These are phyloP conservation scores for Sherardia arvensis DNA, from an alignment of 257 asterid species.

Conservation along the genomic window DNA sequence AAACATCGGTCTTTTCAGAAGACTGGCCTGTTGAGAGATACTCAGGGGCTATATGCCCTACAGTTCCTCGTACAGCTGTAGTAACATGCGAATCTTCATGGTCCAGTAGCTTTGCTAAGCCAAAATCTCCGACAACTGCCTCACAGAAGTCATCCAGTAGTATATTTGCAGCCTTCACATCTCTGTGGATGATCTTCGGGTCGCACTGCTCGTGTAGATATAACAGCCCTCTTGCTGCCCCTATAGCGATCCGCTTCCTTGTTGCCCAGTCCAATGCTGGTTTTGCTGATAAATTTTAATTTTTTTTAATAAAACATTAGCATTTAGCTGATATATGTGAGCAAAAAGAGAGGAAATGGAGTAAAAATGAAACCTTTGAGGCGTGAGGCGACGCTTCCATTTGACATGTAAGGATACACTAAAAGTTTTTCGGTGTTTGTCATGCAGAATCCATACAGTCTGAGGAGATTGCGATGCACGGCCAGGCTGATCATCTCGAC, in stretches of 20 bases:
- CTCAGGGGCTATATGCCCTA: conserved; percentile 96
- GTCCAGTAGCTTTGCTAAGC: conserved; percentile 92
- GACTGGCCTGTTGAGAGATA: conserved; percentile 97
- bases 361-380: conserved; percentile 50
- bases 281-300: conserved; percentile 35
- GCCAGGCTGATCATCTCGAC: conserved; percentile 95
- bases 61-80: conserved; percentile 97
- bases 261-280: conserved; percentile 86
- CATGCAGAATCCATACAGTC: conserved; percentile 78
- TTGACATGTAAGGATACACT: conserved; percentile 91
- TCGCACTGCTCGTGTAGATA: conserved; percentile 98
- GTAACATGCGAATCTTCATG: conserved; percentile 93
- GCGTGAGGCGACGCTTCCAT: conserved; percentile 96
- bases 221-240: conserved; percentile 84
- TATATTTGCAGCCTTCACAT: conserved; percentile 95
- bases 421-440: conserved; percentile 75
- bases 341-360: neutral
- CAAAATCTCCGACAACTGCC: conserved; percentile 99
- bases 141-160: conserved; percentile 85
- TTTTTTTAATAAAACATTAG: neutral
- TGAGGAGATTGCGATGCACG: conserved; percentile 88
- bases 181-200: conserved; percentile 95
- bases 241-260: conserved; percentile 79
- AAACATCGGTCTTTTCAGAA: conserved; percentile 94
- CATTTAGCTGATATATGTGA: neutral